These are phyloP conservation scores for Betula pendula DNA, from an alignment of 306 rosid genomes.

Conservation along the genomic window DNA sequence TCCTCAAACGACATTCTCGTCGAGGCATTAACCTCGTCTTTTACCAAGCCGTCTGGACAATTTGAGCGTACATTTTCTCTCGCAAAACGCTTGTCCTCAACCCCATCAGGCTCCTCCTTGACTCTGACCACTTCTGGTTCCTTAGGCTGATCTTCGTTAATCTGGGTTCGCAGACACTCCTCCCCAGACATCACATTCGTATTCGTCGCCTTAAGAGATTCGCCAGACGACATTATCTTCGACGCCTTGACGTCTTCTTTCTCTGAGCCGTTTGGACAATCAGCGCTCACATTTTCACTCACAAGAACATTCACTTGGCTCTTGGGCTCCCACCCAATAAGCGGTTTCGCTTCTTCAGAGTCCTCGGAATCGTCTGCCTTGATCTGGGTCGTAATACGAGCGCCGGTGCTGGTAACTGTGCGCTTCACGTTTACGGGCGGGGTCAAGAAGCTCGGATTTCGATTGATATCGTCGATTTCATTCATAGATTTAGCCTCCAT, in stretches of 20 bases:
- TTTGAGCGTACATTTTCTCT: neutral
- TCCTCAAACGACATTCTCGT: conserved; percentile 26
- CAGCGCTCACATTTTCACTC: neutral
- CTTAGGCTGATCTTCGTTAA: conserved; percentile 9
- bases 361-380: conserved; percentile 10
- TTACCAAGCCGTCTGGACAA: neutral
- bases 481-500: conserved; percentile 25
- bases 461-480: neutral
- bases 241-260: neutral
- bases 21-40: neutral
- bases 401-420: conserved; percentile 49
- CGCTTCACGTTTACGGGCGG: conserved; percentile 38
- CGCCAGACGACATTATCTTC: conserved; percentile 21
- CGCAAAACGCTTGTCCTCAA: neutral
- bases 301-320: conserved; percentile 3
- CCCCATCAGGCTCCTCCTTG: conserved; percentile 5
- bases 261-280: neutral
- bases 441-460: neutral
- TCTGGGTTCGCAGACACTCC: conserved; percentile 25
- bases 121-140: neutral
- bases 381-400: conserved; percentile 42
- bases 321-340: neutral
- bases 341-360: neutral
- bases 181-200: conserved; percentile 32
- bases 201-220: conserved; percentile 34